These are phyloP conservation scores for Umbelopsis isabellina DNA, from an alignment of 192 early-diverging fungal genomes.

Conservation along the genomic window DNA sequence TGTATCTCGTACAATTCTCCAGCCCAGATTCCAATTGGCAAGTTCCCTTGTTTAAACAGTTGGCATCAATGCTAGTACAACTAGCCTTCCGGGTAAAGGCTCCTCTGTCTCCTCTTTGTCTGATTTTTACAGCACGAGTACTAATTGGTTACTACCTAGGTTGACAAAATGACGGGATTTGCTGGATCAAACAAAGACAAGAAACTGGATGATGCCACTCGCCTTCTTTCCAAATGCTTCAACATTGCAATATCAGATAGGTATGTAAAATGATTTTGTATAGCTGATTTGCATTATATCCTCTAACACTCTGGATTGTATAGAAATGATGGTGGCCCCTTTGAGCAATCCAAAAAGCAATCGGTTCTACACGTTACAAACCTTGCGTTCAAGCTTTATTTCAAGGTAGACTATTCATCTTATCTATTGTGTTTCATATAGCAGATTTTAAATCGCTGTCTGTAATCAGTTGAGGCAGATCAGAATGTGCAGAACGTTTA, in stretches of 20 bases:
- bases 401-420: constrained; percentile 38
- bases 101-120: not conserved
- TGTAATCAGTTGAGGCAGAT: constrained; percentile 39
- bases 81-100: constrained; percentile 25
- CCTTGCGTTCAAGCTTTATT: constrained; percentile 50
- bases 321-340: constrained; percentile 17
- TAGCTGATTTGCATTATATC: not conserved
- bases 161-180: constrained; percentile 18
- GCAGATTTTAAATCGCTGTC: too few species aligned
- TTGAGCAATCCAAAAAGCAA: constrained; percentile 44
- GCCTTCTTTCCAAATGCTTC: constrained; percentile 45
- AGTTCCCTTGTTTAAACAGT: constrained; percentile 25
- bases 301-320: not conserved
- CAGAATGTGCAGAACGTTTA: constrained; percentile 48
- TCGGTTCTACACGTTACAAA: constrained; percentile 49
- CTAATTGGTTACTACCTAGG: not conserved
- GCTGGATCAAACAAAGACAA: constrained; percentile 21
- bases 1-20: constrained; percentile 11
- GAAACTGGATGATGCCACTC: constrained; percentile 33
- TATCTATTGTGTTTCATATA: too few species aligned
- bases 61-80: constrained; percentile 17
- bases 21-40: constrained; percentile 19
- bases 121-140: not conserved
- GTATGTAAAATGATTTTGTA: constrained; percentile 10
- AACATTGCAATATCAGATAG: constrained; percentile 50